These are phyloP conservation scores for Epichloe hybrida DNA, from an alignment of 2,329 filamentous ascomycete species.

Conservation along the genomic window DNA sequence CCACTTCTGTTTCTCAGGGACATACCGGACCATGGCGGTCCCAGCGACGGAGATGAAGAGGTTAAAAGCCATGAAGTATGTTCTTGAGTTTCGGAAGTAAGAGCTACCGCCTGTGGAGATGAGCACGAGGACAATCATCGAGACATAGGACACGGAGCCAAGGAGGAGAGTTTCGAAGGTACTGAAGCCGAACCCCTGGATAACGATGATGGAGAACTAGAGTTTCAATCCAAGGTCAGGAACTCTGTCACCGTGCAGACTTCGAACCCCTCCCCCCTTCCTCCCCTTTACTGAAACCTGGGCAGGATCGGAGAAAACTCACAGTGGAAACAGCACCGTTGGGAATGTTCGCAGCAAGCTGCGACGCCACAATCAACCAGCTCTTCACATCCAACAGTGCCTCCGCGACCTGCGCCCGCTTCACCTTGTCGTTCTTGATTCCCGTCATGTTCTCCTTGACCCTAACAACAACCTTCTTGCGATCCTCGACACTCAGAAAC, in stretches of 20 bases:
- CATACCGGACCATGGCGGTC: slow-evolving; percentile 12
- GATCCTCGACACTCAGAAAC: slow-evolving; percentile 16
- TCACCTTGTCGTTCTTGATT: slow-evolving; percentile 16
- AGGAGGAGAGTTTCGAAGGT: slow-evolving; percentile 12
- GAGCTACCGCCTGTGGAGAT: slow-evolving; percentile 11
- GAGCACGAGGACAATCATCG: slow-evolving; percentile 13
- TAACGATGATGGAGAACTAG: slow-evolving; percentile 14
- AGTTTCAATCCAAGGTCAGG: background rate
- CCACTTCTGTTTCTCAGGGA: slow-evolving; percentile 9
- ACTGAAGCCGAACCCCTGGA: slow-evolving; percentile 13
- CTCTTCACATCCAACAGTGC: slow-evolving; percentile 14
- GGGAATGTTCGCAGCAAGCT: slow-evolving; percentile 15
- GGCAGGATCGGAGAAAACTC: background rate
- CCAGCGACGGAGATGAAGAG: slow-evolving; percentile 11
- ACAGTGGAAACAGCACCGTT: slow-evolving; percentile 17
- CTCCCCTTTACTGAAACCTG: too few species aligned
- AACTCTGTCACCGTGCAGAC: background rate
- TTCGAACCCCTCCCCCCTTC: too few species aligned
- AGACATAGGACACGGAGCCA: slow-evolving; percentile 10
- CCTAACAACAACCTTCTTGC: slow-evolving; percentile 16
- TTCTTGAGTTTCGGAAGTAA: slow-evolving; percentile 13
- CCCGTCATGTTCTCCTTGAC: slow-evolving; percentile 22
- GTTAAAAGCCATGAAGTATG: slow-evolving; percentile 14
- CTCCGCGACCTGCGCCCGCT: slow-evolving; percentile 13
- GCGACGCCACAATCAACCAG: slow-evolving; percentile 14